Percentiles rank a stretch among this genome's conserved stretches.
These are phyloP conservation scores for Mycena rosella DNA, from an alignment of 768 basidiomycete species.

Conservation along the genomic window DNA sequence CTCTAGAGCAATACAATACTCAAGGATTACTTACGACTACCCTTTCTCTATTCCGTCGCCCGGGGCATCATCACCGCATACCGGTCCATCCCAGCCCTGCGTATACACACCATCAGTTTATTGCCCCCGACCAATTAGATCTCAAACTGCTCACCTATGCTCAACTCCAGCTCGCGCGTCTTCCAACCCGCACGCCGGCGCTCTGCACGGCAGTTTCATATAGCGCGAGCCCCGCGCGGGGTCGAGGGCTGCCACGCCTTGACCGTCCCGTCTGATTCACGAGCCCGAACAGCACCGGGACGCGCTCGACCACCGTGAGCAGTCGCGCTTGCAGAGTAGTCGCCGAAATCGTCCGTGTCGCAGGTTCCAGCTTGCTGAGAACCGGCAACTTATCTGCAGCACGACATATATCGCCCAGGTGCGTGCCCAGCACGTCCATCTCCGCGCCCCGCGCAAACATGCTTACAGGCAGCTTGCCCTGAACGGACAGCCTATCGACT, in stretches of 20 bases:
- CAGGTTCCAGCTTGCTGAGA: not conserved
- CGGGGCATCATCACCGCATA: too few species aligned
- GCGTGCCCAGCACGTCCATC: conserved; percentile 15
- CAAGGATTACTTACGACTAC: too few species aligned
- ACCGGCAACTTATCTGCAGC: not conserved
- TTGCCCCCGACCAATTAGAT: too few species aligned
- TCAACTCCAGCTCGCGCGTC: conserved; percentile 9
- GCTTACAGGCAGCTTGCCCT: conserved; percentile 18
- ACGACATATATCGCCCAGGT: conserved; percentile 7
- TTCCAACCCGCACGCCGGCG: conserved; percentile 14
- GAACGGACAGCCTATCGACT: not conserved
- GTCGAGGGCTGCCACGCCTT: conserved; percentile 17
- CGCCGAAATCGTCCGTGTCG: not conserved
- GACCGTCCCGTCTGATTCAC: conserved; percentile 13
- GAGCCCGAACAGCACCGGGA: conserved; percentile 6
- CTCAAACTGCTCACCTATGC: too few species aligned
- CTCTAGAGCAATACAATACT: too few species aligned
- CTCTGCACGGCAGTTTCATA: conserved; percentile 4
- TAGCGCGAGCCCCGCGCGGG: not conserved
- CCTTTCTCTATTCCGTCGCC: too few species aligned
- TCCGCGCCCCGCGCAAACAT: not conserved
- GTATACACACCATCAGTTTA: too few species aligned
- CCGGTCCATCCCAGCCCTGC: too few species aligned
- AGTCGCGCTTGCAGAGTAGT: not conserved
- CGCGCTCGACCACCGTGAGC: conserved; percentile 7